Evolutionary conservation across 2,329 filamentous ascomycete genomes (phyloP), one percentile per base, ranked within the genome.

Genomic region (Arthrobotrys musiformis): DNA sequence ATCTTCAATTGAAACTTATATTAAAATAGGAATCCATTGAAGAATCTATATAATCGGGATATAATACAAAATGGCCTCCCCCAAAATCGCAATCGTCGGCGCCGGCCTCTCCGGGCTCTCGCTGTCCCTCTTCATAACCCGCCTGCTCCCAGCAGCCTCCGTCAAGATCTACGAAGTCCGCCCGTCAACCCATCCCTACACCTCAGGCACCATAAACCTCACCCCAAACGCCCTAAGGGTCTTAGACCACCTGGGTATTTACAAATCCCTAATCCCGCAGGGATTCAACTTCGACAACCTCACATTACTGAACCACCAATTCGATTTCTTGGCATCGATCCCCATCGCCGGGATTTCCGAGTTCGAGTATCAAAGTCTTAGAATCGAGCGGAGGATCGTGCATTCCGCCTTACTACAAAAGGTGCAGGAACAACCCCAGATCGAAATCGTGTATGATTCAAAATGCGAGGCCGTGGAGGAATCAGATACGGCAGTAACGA

Each of bases 281-380:
- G 86, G 85, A 46, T 88, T 85, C 81, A 84, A 86, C n/a, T 88
- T 89, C 75, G 85, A 87, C 1, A 82, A 82, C 0, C 83, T 89
- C 0, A 82, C 86, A 42, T 88, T 87, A 80, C 83, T 83, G 33
- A 84, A 85, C 48, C 40, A 78, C 30, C 52, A 70, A 22, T 30
- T 75, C 46, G 17, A 78, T 22, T 15, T 44, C 2, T 24, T 77
- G n/a, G 84, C 86, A 22, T 80, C 82, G 0, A 87, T 86, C 78
- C 84, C 87, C 24, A 86, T 89, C 70, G 87, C 87, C 2, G 81
- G 83, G 2, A 79, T 83, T 5, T 79, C 83, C 2, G 83, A 84
- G 42, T 88, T 89, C 67, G 86, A 86, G 0, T 90, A 88, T 79
- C 79, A 85, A 28, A 72, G 64, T 30, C 50, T 83, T 33, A 79